Evolutionary conservation across 495 filamentous ascomycete species (phyloP), one percentile per base, ranked within the genome.

Genomic region (Trichoderma reesei): DNA sequence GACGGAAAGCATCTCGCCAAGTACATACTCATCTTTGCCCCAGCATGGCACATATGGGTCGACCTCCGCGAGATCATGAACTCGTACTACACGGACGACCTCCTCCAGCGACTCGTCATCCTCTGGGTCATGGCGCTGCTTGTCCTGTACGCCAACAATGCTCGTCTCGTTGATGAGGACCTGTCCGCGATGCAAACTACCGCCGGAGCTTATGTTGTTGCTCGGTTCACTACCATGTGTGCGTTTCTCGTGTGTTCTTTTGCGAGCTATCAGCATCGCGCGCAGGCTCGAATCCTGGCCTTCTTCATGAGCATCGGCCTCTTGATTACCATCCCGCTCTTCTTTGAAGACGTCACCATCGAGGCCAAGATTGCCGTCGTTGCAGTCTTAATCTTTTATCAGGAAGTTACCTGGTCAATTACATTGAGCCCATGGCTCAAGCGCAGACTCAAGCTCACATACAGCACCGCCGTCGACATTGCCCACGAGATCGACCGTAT

Each of bases 161-260:
- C 44, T 3, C 44, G 44, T n/a, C 44, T 48, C 3, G 44, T 48
- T 48, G 44, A 48, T n/a, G 44, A 48, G 14, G 44, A 48, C 8
- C 20, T 48, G 16, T 26, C 44, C 16, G 44, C 44, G n/a, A 48
- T 48, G 44, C 44, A 48, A 48, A 48, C 44, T 3, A 48, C 44
- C 3, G 44, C 44, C 8, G 44, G 44, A 1, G 44, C 44, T 1
- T 48, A 48, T n/a, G 44, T 48, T 5, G 44, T 48, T 3, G 44
- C 44, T n/a, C 44, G 44, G 8, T 48, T 48, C 44, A 48, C 44
- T n/a, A 48, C 44, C 44, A 48, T 48, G 44, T 48, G 44, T n/a
- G 44, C 44, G 14, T 48, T 48, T 48, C 44, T 48, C 1, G 16
- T 48, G 7, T 48, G 44, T n/a, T 48, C 44, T n/a, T 48, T 48